These are phyloP conservation scores for Musa troglodytarum DNA, from an alignment of 176 grass and related monocot genomes.

Conservation along the genomic window DNA sequence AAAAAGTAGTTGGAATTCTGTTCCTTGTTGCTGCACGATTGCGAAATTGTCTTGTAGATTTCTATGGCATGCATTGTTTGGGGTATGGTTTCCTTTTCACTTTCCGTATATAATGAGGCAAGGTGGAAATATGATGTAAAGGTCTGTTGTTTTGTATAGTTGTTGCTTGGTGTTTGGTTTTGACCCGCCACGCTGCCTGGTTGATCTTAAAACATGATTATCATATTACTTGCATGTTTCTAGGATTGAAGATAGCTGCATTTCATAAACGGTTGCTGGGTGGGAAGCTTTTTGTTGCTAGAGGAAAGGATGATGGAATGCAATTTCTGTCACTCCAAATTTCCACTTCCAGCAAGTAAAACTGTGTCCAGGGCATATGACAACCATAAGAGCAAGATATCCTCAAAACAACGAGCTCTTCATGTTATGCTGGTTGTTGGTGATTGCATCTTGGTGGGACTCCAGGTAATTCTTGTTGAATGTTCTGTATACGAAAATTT, in stretches of 20 bases:
- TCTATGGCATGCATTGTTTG: background rate
- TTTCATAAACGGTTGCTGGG: background rate
- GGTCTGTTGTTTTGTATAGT: background rate
- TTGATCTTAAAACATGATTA: background rate
- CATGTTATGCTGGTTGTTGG: slow-evolving; percentile 72
- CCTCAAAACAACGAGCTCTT: slow-evolving; percentile 61
- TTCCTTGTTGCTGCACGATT: background rate
- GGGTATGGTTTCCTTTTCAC: background rate
- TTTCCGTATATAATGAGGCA: background rate
- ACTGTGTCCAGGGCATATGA: slow-evolving; percentile 77
- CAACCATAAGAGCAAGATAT: slow-evolving; percentile 45
- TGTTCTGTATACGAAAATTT: background rate
- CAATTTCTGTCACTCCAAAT: slow-evolving; percentile 67
- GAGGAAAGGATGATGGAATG: slow-evolving; percentile 66
- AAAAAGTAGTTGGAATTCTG: background rate
- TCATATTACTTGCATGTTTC: background rate
- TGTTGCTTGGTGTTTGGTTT: background rate
- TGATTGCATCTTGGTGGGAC: slow-evolving; percentile 74
- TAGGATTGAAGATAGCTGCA: background rate
- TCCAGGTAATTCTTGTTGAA: slow-evolving; percentile 47
- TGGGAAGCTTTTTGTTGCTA: background rate
- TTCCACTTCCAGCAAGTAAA: slow-evolving; percentile 21
- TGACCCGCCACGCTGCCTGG: background rate
- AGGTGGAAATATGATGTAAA: background rate
- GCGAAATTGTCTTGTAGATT: background rate